Conservation (phyloP, 2,329 filamentous ascomycete genomes). For the Neoascochyta sp. region DNA sequence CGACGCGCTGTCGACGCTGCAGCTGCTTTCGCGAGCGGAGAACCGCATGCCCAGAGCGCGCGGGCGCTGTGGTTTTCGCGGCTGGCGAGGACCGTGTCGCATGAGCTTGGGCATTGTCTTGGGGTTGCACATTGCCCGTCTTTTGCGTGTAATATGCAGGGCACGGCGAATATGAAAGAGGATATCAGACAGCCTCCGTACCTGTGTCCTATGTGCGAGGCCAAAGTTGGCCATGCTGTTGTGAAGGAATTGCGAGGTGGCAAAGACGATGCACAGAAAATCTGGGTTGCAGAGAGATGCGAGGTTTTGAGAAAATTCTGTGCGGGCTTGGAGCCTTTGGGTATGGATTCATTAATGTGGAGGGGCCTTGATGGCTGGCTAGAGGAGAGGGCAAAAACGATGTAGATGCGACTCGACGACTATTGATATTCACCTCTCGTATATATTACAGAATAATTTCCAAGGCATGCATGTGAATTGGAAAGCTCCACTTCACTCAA, state of each 20-base stretch:
- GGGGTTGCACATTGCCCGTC: slow-evolving; percentile 63
- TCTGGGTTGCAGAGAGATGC: slow-evolving; percentile 39
- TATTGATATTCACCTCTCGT: too few relatives aligned
- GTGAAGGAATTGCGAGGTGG: slow-evolving; percentile 18
- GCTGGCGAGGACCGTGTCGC: slow-evolving; percentile 54
- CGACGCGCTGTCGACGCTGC: slow-evolving; percentile 13
- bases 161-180: slow-evolving; percentile 54
- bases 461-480: too few relatives aligned
- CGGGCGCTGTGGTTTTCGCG: slow-evolving; percentile 55
- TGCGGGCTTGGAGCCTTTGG: slow-evolving; percentile 37
- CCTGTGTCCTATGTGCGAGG: slow-evolving; percentile 57
- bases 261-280: slow-evolving; percentile 14
- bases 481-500: too few relatives aligned
- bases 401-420: too few relatives aligned
- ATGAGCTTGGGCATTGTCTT: slow-evolving; percentile 67
- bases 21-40: too few relatives aligned
- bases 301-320: slow-evolving; percentile 44
- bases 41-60: too few relatives aligned
- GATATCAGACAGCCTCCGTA: slow-evolving; percentile 62
- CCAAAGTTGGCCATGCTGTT: slow-evolving; percentile 46
- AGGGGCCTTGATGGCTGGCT: slow-evolving; percentile 15
- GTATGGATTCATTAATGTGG: slow-evolving; percentile 15
- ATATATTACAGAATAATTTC: too few relatives aligned
- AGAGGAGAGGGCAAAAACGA: slow-evolving; percentile 1
- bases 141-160: slow-evolving; percentile 63